These are phyloP conservation scores for Yarrowia keelungensis DNA, from an alignment of 805 yeast genomes.

Conservation along the genomic window DNA sequence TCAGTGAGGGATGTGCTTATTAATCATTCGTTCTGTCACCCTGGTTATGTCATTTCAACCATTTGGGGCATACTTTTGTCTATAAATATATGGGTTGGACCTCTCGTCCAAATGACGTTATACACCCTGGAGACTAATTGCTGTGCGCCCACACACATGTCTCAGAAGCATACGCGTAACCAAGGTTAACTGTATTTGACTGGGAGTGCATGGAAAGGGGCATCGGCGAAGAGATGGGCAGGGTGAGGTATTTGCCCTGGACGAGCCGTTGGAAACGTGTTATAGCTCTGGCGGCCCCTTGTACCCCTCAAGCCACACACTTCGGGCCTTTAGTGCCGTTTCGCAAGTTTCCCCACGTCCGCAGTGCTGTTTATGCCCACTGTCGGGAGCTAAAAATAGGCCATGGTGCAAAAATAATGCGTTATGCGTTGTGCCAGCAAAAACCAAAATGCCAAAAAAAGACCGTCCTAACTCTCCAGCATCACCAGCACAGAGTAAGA, in stretches of 20 bases:
- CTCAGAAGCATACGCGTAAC: constrained; percentile 32
- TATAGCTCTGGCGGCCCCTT: too few relatives aligned
- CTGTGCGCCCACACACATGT: constrained; percentile 19
- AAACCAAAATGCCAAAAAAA: constrained; percentile 19
- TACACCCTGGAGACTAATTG: constrained; percentile 1
- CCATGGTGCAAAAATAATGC: constrained; percentile 23
- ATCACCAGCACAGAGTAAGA: constrained; percentile 4
- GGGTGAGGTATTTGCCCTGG: neutral
- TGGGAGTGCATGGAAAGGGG: constrained; percentile 33
- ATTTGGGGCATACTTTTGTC: neutral
- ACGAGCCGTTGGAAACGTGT: too few relatives aligned
- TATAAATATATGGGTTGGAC: neutral
- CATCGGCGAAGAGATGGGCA: constrained; percentile 5
- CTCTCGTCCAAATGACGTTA: neutral
- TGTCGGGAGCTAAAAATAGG: constrained; percentile 23
- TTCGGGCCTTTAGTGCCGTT: neutral
- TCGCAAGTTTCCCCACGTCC: neutral
- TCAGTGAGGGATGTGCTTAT: too few relatives aligned
- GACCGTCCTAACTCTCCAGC: constrained; percentile 5
- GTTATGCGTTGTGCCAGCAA: constrained; percentile 22
- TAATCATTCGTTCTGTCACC: too few relatives aligned
- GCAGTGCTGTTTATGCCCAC: constrained; percentile 1
- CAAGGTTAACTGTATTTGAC: constrained; percentile 26
- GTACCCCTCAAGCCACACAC: too few relatives aligned
- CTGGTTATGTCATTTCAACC: too few relatives aligned